These are phyloP conservation scores for Murraya koenigii DNA, from an alignment of 345 rosid genomes.

Conservation along the genomic window DNA sequence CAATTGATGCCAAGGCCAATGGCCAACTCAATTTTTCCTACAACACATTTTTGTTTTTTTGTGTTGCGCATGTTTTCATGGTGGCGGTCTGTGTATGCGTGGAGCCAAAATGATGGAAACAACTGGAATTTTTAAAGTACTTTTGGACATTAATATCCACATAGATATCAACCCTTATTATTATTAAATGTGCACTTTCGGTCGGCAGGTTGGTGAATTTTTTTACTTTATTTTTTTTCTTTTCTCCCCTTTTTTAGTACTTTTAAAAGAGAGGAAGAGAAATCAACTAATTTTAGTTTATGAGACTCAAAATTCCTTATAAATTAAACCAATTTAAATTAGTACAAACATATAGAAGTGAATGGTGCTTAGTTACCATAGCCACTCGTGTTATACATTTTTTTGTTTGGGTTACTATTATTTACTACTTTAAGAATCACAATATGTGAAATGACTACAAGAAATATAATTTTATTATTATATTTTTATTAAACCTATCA, in stretches of 20 bases:
- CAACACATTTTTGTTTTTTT: background rate
- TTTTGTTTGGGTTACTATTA: no score
- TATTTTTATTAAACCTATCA: no score
- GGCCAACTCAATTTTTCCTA: background rate
- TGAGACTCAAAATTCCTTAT: no score
- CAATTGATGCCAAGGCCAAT: background rate
- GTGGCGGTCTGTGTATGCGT: background rate
- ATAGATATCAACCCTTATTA: background rate
- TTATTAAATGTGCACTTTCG: constrained; percentile 17
- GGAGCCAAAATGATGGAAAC: constrained; percentile 8
- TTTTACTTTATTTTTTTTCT: background rate
- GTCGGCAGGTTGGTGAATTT: constrained; percentile 11
- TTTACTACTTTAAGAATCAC: no score
- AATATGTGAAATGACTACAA: no score
- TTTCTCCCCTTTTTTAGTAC: no score
- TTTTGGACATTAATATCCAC: constrained; percentile 11
- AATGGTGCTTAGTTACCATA: no score
- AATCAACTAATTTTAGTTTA: background rate
- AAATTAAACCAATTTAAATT: no score
- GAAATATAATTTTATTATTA: no score
- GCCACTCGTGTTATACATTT: no score
- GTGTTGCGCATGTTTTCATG: background rate
- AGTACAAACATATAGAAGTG: no score
- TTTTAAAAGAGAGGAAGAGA: background rate
- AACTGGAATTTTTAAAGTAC: constrained; percentile 7